A percentile compares a stretch with the other conserved stretches of the same genome.
Conservation (phyloP, 345 rosid genomes). For the Syzygium aqueum region DNA sequence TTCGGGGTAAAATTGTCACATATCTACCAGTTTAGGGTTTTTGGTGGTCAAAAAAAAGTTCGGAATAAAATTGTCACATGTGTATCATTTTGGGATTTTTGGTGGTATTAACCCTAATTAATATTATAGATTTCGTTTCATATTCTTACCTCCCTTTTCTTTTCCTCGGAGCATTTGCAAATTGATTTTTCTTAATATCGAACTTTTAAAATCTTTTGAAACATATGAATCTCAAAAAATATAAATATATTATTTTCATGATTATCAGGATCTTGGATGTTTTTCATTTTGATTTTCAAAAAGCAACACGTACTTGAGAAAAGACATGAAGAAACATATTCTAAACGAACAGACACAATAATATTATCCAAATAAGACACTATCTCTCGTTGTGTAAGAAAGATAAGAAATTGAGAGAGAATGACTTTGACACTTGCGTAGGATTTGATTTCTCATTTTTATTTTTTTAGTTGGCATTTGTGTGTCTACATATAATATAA, state of each 20-base stretch:
- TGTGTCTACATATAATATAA: background rate
- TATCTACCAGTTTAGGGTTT: too few species aligned
- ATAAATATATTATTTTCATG: background rate
- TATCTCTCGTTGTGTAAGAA: background rate
- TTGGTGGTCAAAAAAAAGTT: too few species aligned
- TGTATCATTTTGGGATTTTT: too few species aligned
- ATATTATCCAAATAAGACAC: background rate
- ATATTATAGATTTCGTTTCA: background rate
- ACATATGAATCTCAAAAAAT: background rate
- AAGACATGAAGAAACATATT: background rate
- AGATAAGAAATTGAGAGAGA: background rate
- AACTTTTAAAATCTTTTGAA: background rate
- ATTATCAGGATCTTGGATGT: background rate
- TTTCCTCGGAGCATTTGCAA: background rate
- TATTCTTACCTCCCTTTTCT: background rate
- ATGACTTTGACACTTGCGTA: background rate
- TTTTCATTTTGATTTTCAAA: background rate
- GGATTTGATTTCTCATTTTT: background rate
- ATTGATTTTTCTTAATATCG: background rate
- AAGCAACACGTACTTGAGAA: background rate
- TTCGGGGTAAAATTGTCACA: too few species aligned
- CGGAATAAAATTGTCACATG: too few species aligned
- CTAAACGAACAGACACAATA: background rate
- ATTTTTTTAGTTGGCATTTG: background rate
- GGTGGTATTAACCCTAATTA: too few species aligned